Conservation (phyloP, 305 asterid species). For the Stenogyne calaminthoides region DNA sequence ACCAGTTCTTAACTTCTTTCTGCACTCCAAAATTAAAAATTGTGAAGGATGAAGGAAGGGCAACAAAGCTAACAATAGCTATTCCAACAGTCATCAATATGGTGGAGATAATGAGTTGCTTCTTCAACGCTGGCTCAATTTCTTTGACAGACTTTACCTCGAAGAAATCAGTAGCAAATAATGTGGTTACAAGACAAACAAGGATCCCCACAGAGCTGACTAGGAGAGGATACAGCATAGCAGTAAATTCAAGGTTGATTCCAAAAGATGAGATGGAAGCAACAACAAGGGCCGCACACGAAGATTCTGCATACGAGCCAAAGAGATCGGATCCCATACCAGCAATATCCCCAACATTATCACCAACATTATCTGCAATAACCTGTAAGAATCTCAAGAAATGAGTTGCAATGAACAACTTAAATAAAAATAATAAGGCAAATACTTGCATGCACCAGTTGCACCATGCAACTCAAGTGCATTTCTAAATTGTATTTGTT, state of each 20-base stretch:
- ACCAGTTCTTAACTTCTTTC: conserved; percentile 65
- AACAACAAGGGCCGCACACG: conserved; percentile 74
- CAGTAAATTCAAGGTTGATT: conserved; percentile 56
- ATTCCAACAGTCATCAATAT: conserved; percentile 55
- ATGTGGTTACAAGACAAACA: conserved; percentile 61
- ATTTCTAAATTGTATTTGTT: no score
- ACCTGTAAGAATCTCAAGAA: conserved; percentile 42
- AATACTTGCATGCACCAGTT: no score
- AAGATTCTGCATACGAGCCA: conserved; percentile 70
- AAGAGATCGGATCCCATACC: conserved; percentile 77
- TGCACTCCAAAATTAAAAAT: conserved; percentile 60
- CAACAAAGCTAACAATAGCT: conserved; percentile 57
- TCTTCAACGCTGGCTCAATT: conserved; percentile 69
- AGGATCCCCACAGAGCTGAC: conserved; percentile 60
- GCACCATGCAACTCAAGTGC: no score
- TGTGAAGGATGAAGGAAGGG: conserved; percentile 60
- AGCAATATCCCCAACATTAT: conserved; percentile 73
- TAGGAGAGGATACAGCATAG: conserved; percentile 65
- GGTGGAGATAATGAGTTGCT: conserved; percentile 67
- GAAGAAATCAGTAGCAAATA: conserved; percentile 72
- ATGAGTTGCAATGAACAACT: background rate
- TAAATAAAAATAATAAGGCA: no score
- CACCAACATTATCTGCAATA: conserved; percentile 72
- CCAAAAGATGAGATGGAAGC: conserved; percentile 73
- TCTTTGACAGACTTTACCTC: conserved; percentile 62